Conservation (phyloP, 768 basidiomycete species). For the Collybia nuda region DNA sequence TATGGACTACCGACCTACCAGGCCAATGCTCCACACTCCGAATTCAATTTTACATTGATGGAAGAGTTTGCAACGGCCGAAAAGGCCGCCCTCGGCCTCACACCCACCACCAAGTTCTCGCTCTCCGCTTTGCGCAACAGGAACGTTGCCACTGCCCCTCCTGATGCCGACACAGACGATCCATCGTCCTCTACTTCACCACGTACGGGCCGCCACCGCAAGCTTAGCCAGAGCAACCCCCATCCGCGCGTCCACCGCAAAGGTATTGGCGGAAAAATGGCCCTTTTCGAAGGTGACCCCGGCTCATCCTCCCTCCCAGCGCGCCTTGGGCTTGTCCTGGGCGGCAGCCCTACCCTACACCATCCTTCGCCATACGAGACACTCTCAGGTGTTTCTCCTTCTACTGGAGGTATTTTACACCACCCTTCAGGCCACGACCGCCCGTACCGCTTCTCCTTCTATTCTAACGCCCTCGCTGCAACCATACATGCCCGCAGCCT, state of each 20-base stretch:
- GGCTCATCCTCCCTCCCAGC: conserved; percentile 49
- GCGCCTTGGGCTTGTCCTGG: conserved; percentile 18
- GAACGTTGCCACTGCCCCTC: conserved; percentile 1
- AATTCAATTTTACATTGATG: conserved; percentile 74
- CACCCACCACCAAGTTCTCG: conserved; percentile 40
- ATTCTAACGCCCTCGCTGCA: conserved; percentile 87
- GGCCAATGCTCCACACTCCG: conserved; percentile 49
- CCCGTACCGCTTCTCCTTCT: conserved; percentile 98
- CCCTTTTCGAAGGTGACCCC: conserved; percentile 74
- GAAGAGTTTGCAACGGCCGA: conserved; percentile 77
- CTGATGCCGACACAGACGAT: conserved; percentile 2
- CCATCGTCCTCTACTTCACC: conserved; percentile 5
- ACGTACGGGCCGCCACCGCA: conserved; percentile 60
- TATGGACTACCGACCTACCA: conserved; percentile 72
- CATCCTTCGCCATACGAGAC: neutral
- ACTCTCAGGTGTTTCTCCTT: neutral
- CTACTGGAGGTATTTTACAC: conserved; percentile 35
- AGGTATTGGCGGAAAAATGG: conserved; percentile 79
- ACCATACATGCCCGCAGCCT: conserved; percentile 95
- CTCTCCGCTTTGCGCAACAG: conserved; percentile 21
- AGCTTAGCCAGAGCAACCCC: conserved; percentile 81
- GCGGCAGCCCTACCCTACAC: conserved; percentile 1
- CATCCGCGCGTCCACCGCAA: conserved; percentile 60
- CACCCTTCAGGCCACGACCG: conserved; percentile 63
- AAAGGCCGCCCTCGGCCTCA: conserved; percentile 61